phyloP scores from a whole-genome alignment of 2,329 filamentous ascomycete species.

The Penicillium sp. region DNA sequence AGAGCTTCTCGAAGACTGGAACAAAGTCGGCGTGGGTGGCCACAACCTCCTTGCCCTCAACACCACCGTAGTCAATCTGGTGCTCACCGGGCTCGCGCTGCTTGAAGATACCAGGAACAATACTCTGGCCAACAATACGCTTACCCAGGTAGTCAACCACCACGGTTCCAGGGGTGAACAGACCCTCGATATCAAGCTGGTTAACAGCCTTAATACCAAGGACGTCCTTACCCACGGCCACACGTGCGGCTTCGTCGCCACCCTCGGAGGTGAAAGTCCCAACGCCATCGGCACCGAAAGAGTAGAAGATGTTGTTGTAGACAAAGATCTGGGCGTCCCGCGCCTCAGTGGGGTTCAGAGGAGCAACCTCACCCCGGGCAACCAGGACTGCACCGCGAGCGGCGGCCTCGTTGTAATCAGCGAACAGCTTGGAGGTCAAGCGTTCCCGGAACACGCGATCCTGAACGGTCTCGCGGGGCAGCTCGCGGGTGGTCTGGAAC shows the following conservation, averaged over 20 bases:
- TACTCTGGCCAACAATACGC: constrained; percentile 94
- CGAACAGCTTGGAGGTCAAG: constrained; percentile 91
- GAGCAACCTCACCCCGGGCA: constrained; percentile 85
- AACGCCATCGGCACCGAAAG: constrained; percentile 94
- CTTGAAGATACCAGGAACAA: constrained; percentile 98
- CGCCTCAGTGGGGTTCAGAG: constrained; percentile 90
- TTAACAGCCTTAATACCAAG: constrained; percentile 92
- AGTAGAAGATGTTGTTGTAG: constrained; percentile 99
- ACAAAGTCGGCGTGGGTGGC: constrained; percentile 86
- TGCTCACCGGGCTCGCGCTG: constrained; percentile 96
- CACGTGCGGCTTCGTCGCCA: constrained; percentile 90
- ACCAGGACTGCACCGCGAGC: constrained; percentile 89
- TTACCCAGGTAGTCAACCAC: constrained; percentile 97
- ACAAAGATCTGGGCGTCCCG: constrained; percentile 97
- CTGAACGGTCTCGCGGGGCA: constrained; percentile 90
- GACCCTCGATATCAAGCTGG: constrained; percentile 89
- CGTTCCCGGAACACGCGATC: constrained; percentile 95
- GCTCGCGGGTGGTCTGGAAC: constrained; percentile 92
- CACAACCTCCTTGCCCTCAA: constrained; percentile 94
- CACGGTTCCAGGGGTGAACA: constrained; percentile 94
- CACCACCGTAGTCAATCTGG: constrained; percentile 97
- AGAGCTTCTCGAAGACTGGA: constrained; percentile 82
- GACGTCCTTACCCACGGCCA: constrained; percentile 96
- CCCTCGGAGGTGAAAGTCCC: constrained; percentile 96
- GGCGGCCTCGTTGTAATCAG: constrained; percentile 95